Conservation (phyloP, 805 yeast genomes). For the Hanseniaspora meyeri region DNA sequence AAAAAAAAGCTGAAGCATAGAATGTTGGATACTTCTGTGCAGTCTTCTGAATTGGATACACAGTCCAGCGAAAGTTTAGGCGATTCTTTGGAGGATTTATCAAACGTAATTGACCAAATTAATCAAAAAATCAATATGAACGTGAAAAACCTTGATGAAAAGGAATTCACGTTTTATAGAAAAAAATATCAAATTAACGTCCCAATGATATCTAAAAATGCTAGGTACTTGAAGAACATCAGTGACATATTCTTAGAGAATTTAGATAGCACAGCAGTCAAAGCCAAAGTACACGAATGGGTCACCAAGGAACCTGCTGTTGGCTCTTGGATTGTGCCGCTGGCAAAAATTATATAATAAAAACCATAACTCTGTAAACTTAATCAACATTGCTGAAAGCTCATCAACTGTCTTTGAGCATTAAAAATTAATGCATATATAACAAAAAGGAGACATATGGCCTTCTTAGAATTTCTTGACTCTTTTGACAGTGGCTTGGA, state of each 20-base stretch:
- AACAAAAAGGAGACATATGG: neutral
- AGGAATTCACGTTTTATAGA: constrained; percentile 2
- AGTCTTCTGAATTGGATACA: neutral
- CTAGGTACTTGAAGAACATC: neutral
- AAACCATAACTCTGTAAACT: too few species aligned
- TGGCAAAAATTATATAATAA: constrained; percentile 3
- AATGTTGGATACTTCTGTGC: neutral
- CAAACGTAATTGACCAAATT: neutral
- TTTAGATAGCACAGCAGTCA: neutral
- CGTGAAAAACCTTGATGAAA: neutral
- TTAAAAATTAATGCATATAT: neutral
- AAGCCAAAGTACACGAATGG: constrained; percentile 3
- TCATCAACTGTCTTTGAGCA: neutral
- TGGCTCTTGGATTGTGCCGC: constrained; percentile 6
- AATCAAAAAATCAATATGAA: neutral
- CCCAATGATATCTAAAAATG: neutral
- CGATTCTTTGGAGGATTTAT: neutral
- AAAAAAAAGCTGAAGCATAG: constrained; percentile 24
- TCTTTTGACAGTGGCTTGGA: constrained; percentile 93
- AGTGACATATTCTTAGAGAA: neutral
- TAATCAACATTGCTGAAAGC: too few species aligned
- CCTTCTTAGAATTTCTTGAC: constrained; percentile 37
- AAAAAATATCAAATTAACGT: neutral
- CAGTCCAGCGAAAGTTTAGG: neutral
- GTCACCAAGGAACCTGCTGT: constrained; percentile 9